Evolutionary conservation across 306 rosid genomes (phyloP).

Genomic region (Dicorynia guianensis): DNA sequence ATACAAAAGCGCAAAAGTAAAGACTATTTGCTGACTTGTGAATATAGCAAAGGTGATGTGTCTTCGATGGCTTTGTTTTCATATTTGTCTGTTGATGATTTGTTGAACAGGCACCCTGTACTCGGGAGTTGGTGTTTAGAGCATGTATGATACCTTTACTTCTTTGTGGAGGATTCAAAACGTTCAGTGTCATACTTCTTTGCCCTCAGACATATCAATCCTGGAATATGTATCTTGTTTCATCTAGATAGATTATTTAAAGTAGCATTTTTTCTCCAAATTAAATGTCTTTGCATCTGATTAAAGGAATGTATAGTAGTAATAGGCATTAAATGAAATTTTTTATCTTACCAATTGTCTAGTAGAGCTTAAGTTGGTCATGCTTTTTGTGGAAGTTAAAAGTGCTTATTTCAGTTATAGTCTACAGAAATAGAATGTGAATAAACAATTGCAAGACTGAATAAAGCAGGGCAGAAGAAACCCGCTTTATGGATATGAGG

Average conservation of each 20-base stretch:
- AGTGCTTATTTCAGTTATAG: neutral
- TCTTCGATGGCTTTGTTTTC: constrained; percentile 17
- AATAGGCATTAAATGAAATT: constrained; percentile 10
- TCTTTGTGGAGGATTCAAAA: constrained; percentile 84
- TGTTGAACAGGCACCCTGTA: constrained; percentile 83
- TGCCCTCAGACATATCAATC: constrained; percentile 57
- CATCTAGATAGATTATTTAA: constrained; percentile 7
- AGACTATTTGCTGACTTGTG: constrained; percentile 14
- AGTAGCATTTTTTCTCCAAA: neutral
- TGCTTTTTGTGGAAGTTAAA: constrained; percentile 3
- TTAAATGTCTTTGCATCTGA: constrained; percentile 10
- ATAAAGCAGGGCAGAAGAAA: neutral
- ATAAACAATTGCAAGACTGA: constrained; percentile 1
- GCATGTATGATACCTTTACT: constrained; percentile 97
- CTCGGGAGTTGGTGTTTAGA: constrained; percentile 94
- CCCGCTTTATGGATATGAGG: neutral
- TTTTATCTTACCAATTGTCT: neutral
- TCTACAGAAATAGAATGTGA: no score
- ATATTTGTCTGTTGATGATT: constrained; percentile 28
- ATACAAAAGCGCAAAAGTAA: constrained; percentile 18
- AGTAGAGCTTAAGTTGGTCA: constrained; percentile 25
- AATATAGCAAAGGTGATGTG: neutral
- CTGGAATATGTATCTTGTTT: constrained; percentile 30
- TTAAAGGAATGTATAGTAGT: neutral
- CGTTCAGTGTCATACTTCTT: constrained; percentile 60